phyloP scores from a whole-genome alignment of 2,329 filamentous ascomycete species.

The Macrophomina phaseolina region DNA sequence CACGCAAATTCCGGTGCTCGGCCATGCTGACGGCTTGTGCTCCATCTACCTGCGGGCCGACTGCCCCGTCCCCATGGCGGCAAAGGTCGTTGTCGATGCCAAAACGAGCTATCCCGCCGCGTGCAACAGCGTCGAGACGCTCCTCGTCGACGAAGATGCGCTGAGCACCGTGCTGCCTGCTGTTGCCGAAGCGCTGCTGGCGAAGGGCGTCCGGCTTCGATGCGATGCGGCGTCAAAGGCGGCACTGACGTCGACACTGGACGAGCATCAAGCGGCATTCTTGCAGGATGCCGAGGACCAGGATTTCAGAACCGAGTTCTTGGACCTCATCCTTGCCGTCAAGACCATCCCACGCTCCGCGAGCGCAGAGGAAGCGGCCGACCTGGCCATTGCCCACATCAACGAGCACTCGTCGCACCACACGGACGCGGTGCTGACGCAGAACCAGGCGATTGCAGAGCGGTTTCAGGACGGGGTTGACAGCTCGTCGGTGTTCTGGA shows the following conservation, averaged over 20 bases:
- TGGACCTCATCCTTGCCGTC: conserved; percentile 82
- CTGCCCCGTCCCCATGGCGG: conserved; percentile 74
- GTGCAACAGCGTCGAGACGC: conserved; percentile 92
- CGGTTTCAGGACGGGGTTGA: conserved; percentile 85
- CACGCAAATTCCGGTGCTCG: conserved; percentile 93
- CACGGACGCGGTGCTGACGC: conserved; percentile 88
- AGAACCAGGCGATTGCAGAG: conserved; percentile 70
- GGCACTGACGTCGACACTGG: conserved; percentile 60
- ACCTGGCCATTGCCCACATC: conserved; percentile 83
- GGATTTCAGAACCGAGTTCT: conserved; percentile 89
- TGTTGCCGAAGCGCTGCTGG: conserved; percentile 75
- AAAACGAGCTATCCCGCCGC: conserved; percentile 95
- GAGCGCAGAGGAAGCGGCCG: conserved; percentile 49
- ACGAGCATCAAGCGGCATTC: conserved; percentile 47
- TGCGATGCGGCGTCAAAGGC: conserved; percentile 75
- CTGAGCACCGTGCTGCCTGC: conserved; percentile 70
- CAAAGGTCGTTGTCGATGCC: conserved; percentile 81
- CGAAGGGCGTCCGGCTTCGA: conserved; percentile 78
- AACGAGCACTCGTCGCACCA: conserved; percentile 92
- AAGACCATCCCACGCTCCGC: conserved; percentile 67
- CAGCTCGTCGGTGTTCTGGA: conserved; percentile 95
- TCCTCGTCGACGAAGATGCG: conserved; percentile 79
- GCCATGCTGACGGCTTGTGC: conserved; percentile 94
- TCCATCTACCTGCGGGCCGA: conserved; percentile 82
- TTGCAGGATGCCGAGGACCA: conserved; percentile 69